phyloP scores from a whole-genome alignment of 192 early-diverging fungal species.

The Fimicolochytrium jonesii region DNA sequence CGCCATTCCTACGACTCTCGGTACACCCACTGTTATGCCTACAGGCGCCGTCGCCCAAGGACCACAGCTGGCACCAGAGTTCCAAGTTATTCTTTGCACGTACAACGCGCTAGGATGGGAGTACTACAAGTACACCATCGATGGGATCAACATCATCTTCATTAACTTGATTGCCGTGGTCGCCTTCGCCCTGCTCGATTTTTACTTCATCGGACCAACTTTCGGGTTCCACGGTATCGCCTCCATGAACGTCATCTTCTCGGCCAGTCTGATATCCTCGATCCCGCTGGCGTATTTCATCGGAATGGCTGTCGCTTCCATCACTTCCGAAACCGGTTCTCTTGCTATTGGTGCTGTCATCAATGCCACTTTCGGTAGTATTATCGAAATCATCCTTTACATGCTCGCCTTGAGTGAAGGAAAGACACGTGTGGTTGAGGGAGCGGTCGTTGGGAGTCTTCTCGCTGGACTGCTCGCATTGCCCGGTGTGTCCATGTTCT shows the following conservation, averaged over 20 bases:
- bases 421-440: constrained; percentile 83
- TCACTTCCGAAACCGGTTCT: constrained; percentile 86
- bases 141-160: constrained; percentile 95
- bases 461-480: constrained; percentile 83
- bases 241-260: constrained; percentile 63
- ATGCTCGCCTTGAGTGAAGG: constrained; percentile 82
- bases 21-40: constrained; percentile 17
- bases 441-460: constrained; percentile 87
- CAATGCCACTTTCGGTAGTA: constrained; percentile 96
- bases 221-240: constrained; percentile 46
- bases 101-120: constrained; percentile 84
- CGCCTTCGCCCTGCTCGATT: constrained; percentile 77
- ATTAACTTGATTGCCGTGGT: constrained; percentile 86
- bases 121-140: constrained; percentile 96
- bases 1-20: constrained; percentile 34
- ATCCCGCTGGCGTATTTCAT: constrained; percentile 95
- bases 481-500: constrained; percentile 93
- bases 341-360: constrained; percentile 91
- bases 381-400: constrained; percentile 95
- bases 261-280: constrained; percentile 67
- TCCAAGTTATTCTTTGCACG: constrained; percentile 78
- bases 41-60: constrained; percentile 15
- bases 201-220: constrained; percentile 64
- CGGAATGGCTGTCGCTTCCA: constrained; percentile 93
- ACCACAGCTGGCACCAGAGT: constrained; percentile 24